Evolutionary conservation across 2,329 filamentous ascomycete genomes (phyloP), one percentile per base, ranked within the genome.

Genomic region (Curvularia hawaiiensis): DNA sequence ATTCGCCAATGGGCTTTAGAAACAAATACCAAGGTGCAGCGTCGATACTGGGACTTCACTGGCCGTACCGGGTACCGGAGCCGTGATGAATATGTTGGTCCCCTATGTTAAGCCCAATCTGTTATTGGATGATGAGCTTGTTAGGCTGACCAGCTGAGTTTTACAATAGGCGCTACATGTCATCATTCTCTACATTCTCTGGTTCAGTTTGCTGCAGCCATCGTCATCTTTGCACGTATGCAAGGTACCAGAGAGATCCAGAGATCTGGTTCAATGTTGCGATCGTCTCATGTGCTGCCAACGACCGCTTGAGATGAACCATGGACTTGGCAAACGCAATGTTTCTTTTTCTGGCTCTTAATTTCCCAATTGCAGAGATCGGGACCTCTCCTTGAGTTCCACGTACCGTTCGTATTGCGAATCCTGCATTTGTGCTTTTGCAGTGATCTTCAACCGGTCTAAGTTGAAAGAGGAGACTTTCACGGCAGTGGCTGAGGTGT

Each of bases 271-370:
- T n/a, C 44, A 7, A 28, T 20, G 22, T 50, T 30, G 24, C 10
- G 14, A 12, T 50, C n/a, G 18, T 20, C 22, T 39, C 24, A 18
- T 20, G 30, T 33, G 30, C 30, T 49, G 41, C 28, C 43, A 33
- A 26, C 26, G 41, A 41, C 14, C 38, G 50, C 20, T 30, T 9
- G 14, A 44, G 38, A 31, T 30, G 54, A 57, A 57, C 54, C 54
- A 57, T 54, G 47, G 24, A 39, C 54, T 57, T 57, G 54, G 54
- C 54, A 40, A 31, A 9, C n/a, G 9, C 5, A 1, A 12, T 24
- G 11, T 28, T 53, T 48, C 28, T 49, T 46, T 57, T 48, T 48
- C n/a, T n/a, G 16, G 14, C 39, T n/a, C 38, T 11, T 14, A 28
- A 35, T 22, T 33, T 38, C 30, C 18, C 5, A 16, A 22, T 28